phyloP scores from a whole-genome alignment of 2,329 filamentous ascomycete genomes.

The Rhinocladiella mackenziei region DNA sequence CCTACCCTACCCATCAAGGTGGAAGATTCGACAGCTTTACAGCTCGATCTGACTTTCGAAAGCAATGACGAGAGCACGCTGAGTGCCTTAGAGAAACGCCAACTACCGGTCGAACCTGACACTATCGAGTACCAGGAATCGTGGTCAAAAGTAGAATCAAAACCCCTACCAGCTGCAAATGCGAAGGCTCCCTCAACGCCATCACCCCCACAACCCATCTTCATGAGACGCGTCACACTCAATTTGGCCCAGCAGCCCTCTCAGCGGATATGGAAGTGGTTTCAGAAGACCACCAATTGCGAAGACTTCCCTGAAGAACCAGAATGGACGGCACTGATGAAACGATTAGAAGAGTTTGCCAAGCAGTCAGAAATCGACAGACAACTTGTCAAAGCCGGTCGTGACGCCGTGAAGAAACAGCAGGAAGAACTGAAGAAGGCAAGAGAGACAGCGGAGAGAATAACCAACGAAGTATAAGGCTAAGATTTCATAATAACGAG shows the following conservation, averaged over 20 bases:
- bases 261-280: conserved; percentile 42
- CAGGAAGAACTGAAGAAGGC: conserved; percentile 44
- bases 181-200: conserved; percentile 24
- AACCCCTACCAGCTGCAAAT: conserved; percentile 13
- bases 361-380: conserved; percentile 39
- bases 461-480: conserved; percentile 34
- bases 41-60: conserved; percentile 43
- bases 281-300: conserved; percentile 41
- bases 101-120: conserved; percentile 3
- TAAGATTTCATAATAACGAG: too few species aligned
- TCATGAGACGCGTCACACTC: conserved; percentile 33
- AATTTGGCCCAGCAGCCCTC: conserved; percentile 34
- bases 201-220: conserved; percentile 33
- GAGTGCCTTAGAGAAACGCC: conserved; percentile 5
- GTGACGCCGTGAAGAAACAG: conserved; percentile 45
- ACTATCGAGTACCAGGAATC: conserved; percentile 6
- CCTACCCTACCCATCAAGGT: conserved; percentile 74
- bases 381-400: conserved; percentile 36
- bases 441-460: conserved; percentile 42
- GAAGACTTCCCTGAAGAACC: conserved; percentile 35
- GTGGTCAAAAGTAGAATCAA: conserved; percentile 18
- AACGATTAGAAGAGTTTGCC: conserved; percentile 36
- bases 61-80: conserved; percentile 14
- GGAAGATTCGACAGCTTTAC: conserved; percentile 56
- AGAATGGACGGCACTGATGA: conserved; percentile 36